Percentiles rank a stretch among this genome's conserved stretches.
phyloP scores from a whole-genome alignment of 2,329 filamentous ascomycete species.

The Rutstroemia sydowiana region DNA sequence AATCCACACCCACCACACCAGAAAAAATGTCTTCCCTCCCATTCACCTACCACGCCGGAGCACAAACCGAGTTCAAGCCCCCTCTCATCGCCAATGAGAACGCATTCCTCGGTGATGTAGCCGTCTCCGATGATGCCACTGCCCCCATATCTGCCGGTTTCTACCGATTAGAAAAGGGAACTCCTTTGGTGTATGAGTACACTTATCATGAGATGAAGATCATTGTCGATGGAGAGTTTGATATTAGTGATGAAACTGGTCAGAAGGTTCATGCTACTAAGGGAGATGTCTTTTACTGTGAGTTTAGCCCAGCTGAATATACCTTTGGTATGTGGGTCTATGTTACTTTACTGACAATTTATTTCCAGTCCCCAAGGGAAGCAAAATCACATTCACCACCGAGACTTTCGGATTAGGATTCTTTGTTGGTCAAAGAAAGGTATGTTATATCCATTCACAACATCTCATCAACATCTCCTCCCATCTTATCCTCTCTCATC shows the following conservation, averaged over 20 bases:
- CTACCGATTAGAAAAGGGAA: constrained; percentile 56
- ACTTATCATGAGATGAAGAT: constrained; percentile 64
- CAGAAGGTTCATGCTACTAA: constrained; percentile 46
- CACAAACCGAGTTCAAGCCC: constrained; percentile 49
- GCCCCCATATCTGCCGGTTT: constrained; percentile 52
- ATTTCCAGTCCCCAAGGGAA: constrained; percentile 31
- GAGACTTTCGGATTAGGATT: constrained; percentile 30
- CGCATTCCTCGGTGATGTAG: constrained; percentile 51
- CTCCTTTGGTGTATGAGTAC: constrained; percentile 55
- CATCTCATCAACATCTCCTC: background rate
- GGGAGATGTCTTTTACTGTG: constrained; percentile 56
- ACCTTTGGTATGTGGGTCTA: no score
- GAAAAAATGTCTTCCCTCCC: constrained; percentile 21
- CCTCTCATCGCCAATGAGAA: constrained; percentile 58
- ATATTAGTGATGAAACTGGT: constrained; percentile 53
- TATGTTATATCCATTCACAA: constrained; percentile 5
- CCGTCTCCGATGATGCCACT: constrained; percentile 39
- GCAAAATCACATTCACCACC: constrained; percentile 30
- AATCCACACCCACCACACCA: no score
- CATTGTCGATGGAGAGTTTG: constrained; percentile 54
- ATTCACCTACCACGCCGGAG: constrained; percentile 40
- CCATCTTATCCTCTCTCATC: no score
- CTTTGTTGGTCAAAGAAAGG: constrained; percentile 31
- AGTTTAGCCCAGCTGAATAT: no score
- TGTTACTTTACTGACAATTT: constrained; percentile 8